A percentile compares a stretch with the other conserved stretches of the same genome.
Evolutionary conservation across 371 early-diverging fungal genomes (phyloP).

Genomic region (Haplosporangium sp.): DNA sequence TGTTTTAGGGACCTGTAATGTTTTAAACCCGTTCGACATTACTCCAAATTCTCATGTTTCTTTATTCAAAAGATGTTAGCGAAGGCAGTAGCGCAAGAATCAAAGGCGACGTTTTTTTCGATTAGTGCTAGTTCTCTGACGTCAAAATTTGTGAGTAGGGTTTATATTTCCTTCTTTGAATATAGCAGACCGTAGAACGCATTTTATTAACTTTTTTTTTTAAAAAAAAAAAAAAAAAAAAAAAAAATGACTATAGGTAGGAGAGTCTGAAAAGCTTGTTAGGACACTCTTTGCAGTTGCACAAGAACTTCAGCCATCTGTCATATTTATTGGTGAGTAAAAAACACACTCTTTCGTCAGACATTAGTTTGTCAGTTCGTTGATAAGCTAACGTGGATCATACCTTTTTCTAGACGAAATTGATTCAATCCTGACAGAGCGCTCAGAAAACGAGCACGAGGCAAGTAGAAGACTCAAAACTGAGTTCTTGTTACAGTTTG

Average conservation of each 20-base stretch:
- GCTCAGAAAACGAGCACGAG: constrained; percentile 83
- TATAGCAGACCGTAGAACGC: not conserved
- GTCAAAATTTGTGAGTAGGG: constrained; percentile 72
- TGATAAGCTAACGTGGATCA: not conserved
- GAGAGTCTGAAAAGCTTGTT: constrained; percentile 78
- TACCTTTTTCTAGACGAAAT: constrained; percentile 63
- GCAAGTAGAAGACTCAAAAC: constrained; percentile 85
- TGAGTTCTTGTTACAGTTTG: constrained; percentile 88
- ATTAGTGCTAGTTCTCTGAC: constrained; percentile 86
- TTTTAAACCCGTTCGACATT: not conserved
- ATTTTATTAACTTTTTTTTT: too few species aligned
- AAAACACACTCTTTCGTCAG: not conserved
- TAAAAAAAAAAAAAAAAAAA: too few species aligned
- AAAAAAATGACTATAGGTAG: constrained; percentile 34
- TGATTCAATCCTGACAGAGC: constrained; percentile 75
- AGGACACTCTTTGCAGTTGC: constrained; percentile 75
- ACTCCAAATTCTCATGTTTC: not conserved
- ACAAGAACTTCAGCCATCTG: constrained; percentile 72
- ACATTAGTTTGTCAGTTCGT: not conserved
- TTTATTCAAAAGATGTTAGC: constrained; percentile 57
- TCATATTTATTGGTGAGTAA: constrained; percentile 72
- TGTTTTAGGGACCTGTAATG: not conserved
- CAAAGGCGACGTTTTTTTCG: constrained; percentile 82
- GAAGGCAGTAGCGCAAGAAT: constrained; percentile 78
- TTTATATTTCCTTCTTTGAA: not conserved